Evolutionary conservation across 805 yeast species (phyloP), one percentile per base, ranked within the genome.

Genomic region (Maudiozyma turicensis): DNA sequence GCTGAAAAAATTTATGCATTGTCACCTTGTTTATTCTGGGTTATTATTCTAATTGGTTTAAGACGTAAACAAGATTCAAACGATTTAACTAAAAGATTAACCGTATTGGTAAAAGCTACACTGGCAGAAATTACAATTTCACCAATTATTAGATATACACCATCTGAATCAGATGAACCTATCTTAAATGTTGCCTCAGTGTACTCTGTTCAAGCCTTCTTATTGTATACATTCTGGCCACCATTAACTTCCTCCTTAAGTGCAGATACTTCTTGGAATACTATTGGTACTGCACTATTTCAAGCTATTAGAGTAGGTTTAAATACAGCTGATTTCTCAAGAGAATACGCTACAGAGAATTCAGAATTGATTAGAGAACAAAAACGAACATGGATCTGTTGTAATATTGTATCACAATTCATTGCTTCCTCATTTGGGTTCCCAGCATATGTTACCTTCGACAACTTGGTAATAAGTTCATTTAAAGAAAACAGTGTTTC

Each of bases 201-300:
- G 0, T 91, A 84, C 61, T 85, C 96, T 0, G 97, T 91, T 0
- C 99, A 91, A 64, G 97, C 97, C 0, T 84, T 91, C 54, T 68
- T 91, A 30, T 70, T 91, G 1, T 88, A 86, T 66, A 84, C 97
- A 0, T 80, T 84, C 63, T 91, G 98, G 99, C 98, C 98, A 0
- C 96, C 97, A 3, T 75, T 90, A 38, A 87, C 96, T 0, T 88
- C 98, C 0, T 89, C 97, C 0, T 73, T 93, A 44, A 86, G 95
- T 65, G 96, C 98, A 0, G 98, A 93, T 62, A 84, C 96, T 7
- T 84, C 95, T 4, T 91, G 97, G 95, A 87, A 86, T 62, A 87
- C 97, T 1, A 83, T 88, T 26, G 98, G 97, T 0, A 82, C 87
- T 43, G 98, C 98, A 5, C 73, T 89, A 58, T 87, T 86, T 66